phyloP scores from a whole-genome alignment of 1,284 basidiomycete genomes.

The Pseudozyma sp. region DNA sequence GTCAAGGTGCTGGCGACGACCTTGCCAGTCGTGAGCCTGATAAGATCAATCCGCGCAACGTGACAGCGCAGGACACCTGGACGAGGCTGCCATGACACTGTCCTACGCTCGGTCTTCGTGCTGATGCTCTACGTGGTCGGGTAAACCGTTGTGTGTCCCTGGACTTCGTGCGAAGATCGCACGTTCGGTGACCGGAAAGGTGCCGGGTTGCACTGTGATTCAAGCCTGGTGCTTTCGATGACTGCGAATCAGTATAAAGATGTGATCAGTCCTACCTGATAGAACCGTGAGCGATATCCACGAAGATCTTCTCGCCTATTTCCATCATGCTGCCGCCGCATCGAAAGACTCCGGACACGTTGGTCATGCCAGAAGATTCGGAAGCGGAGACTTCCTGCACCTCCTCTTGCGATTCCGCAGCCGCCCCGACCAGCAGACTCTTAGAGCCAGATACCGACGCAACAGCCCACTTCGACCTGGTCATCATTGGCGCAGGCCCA shows the following conservation, averaged over 20 bases:
- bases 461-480: constrained; percentile 52
- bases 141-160: background rate
- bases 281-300: no score
- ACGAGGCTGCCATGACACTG: background rate
- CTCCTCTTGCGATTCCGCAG: background rate
- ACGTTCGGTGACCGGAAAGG: constrained; percentile 18
- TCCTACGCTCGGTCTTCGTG: background rate
- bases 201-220: background rate
- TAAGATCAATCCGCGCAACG: constrained; percentile 30
- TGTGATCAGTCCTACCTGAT: no score
- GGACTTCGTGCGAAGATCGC: background rate
- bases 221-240: background rate
- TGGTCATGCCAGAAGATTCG: constrained; percentile 29
- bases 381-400: background rate
- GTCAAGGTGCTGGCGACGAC: constrained; percentile 20
- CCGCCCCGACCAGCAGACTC: constrained; percentile 1
- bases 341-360: constrained; percentile 24
- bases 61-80: constrained; percentile 7
- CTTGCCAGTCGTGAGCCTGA: constrained; percentile 24
- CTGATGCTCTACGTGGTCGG: background rate
- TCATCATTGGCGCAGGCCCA: constrained; percentile 63
- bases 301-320: background rate
- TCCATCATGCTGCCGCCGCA: constrained; percentile 35
- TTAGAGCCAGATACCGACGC: constrained; percentile 11
- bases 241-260: background rate